Percentiles rank a stretch among this genome's conserved stretches.
Evolutionary conservation across 768 basidiomycete species (phyloP).

Genomic region (Psilocybe sp.): DNA sequence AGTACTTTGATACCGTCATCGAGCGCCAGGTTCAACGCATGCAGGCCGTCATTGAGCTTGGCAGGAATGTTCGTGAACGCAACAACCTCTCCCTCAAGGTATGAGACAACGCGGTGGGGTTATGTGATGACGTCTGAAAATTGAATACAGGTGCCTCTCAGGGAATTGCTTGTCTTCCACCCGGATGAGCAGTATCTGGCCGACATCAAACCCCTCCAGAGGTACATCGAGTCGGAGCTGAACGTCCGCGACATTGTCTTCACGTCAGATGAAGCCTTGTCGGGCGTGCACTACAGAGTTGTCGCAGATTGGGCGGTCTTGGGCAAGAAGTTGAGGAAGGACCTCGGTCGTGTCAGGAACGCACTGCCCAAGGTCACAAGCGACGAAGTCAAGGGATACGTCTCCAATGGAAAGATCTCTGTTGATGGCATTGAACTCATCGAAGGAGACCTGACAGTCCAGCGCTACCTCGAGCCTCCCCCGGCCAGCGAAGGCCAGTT

Average conservation of each 20-base stretch:
- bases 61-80: constrained; percentile 83
- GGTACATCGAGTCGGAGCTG: constrained; percentile 91
- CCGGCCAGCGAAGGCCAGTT: constrained; percentile 57
- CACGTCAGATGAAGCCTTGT: constrained; percentile 81
- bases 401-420: constrained; percentile 68
- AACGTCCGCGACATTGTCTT: constrained; percentile 90
- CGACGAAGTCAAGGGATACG: constrained; percentile 78
- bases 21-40: constrained; percentile 94
- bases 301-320: constrained; percentile 95
- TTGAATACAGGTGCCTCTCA: constrained; percentile 73
- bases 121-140: not conserved
- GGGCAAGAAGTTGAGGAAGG: constrained; percentile 91
- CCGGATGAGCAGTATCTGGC: constrained; percentile 77
- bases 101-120: constrained; percentile 8
- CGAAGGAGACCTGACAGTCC: constrained; percentile 87
- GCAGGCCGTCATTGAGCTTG: constrained; percentile 92
- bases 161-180: constrained; percentile 93
- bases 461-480: constrained; percentile 85
- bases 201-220: constrained; percentile 80
- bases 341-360: constrained; percentile 85
- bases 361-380: constrained; percentile 80
- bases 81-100: constrained; percentile 90
- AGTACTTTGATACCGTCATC: constrained; percentile 91
- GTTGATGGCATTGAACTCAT: constrained; percentile 91
- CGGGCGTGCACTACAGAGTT: constrained; percentile 87